These are phyloP conservation scores for Heterobasidion parviporum DNA, from an alignment of 1,284 basidiomycete genomes.

Conservation along the genomic window DNA sequence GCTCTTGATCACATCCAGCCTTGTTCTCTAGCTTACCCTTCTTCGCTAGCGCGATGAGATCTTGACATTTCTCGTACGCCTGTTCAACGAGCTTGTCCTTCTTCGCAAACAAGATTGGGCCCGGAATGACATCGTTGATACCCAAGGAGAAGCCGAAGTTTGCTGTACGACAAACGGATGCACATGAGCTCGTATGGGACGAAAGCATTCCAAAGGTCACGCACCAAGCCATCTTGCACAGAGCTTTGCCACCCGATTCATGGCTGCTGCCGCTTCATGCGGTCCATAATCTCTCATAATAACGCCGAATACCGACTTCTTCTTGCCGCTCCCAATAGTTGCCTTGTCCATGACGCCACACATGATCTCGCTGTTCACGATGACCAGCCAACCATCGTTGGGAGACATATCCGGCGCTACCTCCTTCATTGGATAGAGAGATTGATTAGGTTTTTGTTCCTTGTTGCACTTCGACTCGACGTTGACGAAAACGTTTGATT, in stretches of 20 bases:
- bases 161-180: conserved; percentile 35
- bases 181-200: not conserved
- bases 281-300: conserved; percentile 97
- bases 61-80: conserved; percentile 85
- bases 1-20: conserved; percentile 94
- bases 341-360: conserved; percentile 99
- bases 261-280: conserved; percentile 89
- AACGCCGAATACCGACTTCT: conserved; percentile 98
- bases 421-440: conserved; percentile 53
- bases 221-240: conserved; percentile 90
- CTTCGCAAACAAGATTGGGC: conserved; percentile 68
- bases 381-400: conserved; percentile 97
- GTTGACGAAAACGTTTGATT: conserved; percentile 83
- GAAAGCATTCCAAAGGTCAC: conserved; percentile 14
- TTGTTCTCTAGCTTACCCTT: conserved; percentile 92
- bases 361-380: conserved; percentile 98
- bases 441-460: conserved; percentile 72
- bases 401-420: conserved; percentile 83
- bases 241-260: conserved; percentile 95
- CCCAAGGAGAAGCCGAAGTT: conserved; percentile 98
- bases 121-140: conserved; percentile 98
- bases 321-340: conserved; percentile 97
- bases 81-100: conserved; percentile 87
- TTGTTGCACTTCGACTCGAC: conserved; percentile 97
- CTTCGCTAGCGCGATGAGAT: conserved; percentile 86